Percentiles rank a stretch among this genome's conserved stretches.
phyloP scores from a whole-genome alignment of 495 filamentous ascomycete genomes.

The Lophium mytilinum region DNA sequence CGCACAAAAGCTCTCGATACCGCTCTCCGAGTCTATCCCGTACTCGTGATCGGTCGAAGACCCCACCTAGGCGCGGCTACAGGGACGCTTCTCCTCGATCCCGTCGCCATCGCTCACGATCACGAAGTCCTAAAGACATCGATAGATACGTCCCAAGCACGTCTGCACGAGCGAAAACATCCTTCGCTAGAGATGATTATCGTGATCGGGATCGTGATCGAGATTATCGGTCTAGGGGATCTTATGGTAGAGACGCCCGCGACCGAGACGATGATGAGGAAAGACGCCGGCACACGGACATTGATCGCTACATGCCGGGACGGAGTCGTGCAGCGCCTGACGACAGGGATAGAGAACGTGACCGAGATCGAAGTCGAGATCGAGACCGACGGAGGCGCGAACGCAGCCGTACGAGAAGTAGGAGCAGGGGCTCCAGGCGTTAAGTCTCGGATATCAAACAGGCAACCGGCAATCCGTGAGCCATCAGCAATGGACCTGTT shows the following conservation, averaged over 20 bases:
- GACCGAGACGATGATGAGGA: slow-evolving; percentile 8
- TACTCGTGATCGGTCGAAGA: neutral
- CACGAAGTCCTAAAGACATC: slow-evolving; percentile 6
- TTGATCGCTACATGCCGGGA: slow-evolving; percentile 31
- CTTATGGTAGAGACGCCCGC: neutral
- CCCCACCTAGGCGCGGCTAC: neutral
- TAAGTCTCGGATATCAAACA: neutral
- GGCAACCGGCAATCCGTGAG: no score
- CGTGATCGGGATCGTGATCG: slow-evolving; percentile 11
- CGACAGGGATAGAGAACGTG: slow-evolving; percentile 2
- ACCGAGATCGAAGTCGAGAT: slow-evolving; percentile 35
- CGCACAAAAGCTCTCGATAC: neutral
- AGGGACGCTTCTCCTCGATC: neutral
- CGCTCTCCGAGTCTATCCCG: neutral
- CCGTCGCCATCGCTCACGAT: slow-evolving; percentile 2
- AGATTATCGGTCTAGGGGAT: slow-evolving; percentile 3
- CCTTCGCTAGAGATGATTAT: slow-evolving; percentile 8
- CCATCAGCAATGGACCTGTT: no score
- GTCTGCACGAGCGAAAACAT: slow-evolving; percentile 1
- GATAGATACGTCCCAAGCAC: slow-evolving; percentile 6
- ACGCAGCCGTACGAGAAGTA: slow-evolving; percentile 5
- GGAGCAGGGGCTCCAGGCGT: neutral
- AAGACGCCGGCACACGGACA: slow-evolving; percentile 16
- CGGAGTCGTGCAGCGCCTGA: neutral
- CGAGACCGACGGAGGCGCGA: slow-evolving; percentile 13